phyloP scores from a whole-genome alignment of 2,329 filamentous ascomycete species.

The Fragosphaeria purpurea region DNA sequence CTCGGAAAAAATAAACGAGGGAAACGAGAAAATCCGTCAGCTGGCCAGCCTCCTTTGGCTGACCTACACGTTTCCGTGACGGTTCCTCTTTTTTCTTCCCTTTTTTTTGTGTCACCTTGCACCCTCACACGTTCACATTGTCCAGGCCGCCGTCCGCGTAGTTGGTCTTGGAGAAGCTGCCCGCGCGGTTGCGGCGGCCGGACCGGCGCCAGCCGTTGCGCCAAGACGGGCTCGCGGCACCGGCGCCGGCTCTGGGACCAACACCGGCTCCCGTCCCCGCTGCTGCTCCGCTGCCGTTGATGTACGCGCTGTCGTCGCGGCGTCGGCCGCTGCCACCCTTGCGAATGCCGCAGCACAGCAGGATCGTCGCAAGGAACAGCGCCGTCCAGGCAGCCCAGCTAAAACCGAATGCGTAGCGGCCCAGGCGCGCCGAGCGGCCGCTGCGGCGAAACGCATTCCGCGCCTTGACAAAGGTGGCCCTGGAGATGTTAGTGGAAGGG shows the following conservation, averaged over 20 bases:
- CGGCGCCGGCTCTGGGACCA: background rate
- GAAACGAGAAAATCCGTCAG: background rate
- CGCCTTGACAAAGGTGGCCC: slow-evolving; percentile 55
- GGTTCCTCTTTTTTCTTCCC: no score
- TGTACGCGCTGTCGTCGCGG: background rate
- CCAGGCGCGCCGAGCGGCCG: slow-evolving; percentile 49
- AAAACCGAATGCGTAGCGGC: slow-evolving; percentile 63
- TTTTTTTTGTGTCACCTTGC: no score
- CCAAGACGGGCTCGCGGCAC: background rate
- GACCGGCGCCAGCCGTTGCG: background rate
- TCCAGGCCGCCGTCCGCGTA: slow-evolving; percentile 11
- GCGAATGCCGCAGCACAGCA: slow-evolving; percentile 57
- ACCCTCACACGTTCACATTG: slow-evolving; percentile 2
- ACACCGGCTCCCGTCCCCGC: background rate
- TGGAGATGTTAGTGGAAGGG: slow-evolving; percentile 15
- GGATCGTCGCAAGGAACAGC: slow-evolving; percentile 53
- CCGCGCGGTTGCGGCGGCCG: slow-evolving; percentile 4
- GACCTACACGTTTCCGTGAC: no score
- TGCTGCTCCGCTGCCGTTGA: background rate
- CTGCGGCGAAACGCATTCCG: slow-evolving; percentile 53
- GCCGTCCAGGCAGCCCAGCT: slow-evolving; percentile 62
- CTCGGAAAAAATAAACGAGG: background rate
- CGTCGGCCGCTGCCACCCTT: background rate
- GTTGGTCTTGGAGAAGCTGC: slow-evolving; percentile 13
- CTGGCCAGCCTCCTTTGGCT: no score